Conservation (phyloP, 1,284 basidiomycete genomes). For the Tetrapyrgos nigripes region DNA sequence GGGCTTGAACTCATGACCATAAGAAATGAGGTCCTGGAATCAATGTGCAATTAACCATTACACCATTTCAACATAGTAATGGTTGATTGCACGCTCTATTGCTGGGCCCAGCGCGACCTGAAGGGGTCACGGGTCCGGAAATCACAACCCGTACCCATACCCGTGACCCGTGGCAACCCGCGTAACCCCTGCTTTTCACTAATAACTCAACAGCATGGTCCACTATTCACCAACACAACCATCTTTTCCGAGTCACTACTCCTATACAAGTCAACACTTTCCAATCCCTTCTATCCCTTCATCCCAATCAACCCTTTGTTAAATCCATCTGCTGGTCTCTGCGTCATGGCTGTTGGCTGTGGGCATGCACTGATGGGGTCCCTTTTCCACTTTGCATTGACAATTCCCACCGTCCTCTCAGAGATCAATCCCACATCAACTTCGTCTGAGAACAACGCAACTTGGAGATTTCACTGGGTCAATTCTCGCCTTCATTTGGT, state of each 20-base stretch:
- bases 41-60: too few relatives aligned
- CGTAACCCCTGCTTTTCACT: too few relatives aligned
- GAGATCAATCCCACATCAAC: slow-evolving; percentile 3
- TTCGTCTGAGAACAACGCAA: slow-evolving; percentile 34
- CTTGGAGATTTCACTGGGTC: slow-evolving; percentile 30
- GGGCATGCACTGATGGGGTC: slow-evolving; percentile 27
- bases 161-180: too few relatives aligned
- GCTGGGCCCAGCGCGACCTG: too few relatives aligned
- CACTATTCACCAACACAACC: slow-evolving; percentile 22
- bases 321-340: slow-evolving; percentile 34
- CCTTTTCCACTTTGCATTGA: slow-evolving; percentile 25
- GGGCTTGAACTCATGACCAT: too few relatives aligned
- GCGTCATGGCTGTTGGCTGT: slow-evolving; percentile 46
- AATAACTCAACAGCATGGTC: not conserved
- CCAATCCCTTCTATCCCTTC: slow-evolving; percentile 20
- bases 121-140: too few relatives aligned
- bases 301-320: slow-evolving; percentile 39
- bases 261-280: slow-evolving; percentile 36
- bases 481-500: slow-evolving; percentile 41
- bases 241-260: slow-evolving; percentile 39
- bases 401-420: slow-evolving; percentile 17
- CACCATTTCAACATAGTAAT: too few relatives aligned
- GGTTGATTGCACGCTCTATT: too few relatives aligned
- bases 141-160: too few relatives aligned
- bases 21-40: too few relatives aligned